phyloP scores from a whole-genome alignment of 164 flowering plant genomes.

The Umbellularia californica region DNA sequence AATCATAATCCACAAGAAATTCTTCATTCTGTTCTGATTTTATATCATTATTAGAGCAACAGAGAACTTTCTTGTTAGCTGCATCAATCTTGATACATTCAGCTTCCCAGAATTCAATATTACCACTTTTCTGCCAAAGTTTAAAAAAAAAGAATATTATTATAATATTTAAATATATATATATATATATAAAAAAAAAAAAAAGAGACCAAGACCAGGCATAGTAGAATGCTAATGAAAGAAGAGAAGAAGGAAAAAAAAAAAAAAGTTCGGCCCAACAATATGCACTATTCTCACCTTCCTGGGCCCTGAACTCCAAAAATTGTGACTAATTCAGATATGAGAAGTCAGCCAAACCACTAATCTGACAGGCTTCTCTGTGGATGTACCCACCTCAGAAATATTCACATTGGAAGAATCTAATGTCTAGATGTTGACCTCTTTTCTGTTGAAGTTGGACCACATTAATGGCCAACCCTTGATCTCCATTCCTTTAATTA shows the following conservation, averaged over 20 bases:
- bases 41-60: slow-evolving; percentile 30
- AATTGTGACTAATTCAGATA: neutral
- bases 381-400: neutral
- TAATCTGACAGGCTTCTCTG: neutral
- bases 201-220: too few species aligned
- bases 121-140: slow-evolving; percentile 43
- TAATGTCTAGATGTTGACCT: neutral
- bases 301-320: neutral
- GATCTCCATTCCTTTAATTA: too few species aligned
- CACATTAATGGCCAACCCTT: neutral
- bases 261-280: neutral
- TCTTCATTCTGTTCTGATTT: slow-evolving; percentile 43
- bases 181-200: too few species aligned
- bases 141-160: neutral
- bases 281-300: neutral
- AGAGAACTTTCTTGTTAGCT: slow-evolving; percentile 46
- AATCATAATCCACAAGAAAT: slow-evolving; percentile 65
- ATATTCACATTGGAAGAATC: neutral
- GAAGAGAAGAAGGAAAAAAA: neutral
- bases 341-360: neutral
- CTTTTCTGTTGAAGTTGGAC: neutral
- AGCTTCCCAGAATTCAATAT: slow-evolving; percentile 53
- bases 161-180: too few species aligned
- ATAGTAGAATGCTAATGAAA: neutral
- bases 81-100: slow-evolving; percentile 71